These are phyloP conservation scores for Strigomonas culicis DNA, from an alignment of 208 protist genomes.

Conservation along the genomic window DNA sequence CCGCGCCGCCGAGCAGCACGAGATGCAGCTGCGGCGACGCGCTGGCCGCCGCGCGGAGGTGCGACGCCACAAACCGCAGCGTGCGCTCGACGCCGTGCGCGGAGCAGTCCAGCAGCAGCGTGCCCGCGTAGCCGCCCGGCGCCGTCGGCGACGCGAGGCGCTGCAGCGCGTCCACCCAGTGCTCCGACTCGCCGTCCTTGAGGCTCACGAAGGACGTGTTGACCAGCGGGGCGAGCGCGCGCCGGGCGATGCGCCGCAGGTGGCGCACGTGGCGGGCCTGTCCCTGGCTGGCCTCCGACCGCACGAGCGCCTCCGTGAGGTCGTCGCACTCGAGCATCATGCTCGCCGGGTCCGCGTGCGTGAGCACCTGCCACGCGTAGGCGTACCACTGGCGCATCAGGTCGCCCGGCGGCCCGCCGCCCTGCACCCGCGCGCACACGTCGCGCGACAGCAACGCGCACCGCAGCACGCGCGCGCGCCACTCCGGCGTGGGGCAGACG, in stretches of 20 bases:
- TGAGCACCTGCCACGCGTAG: slow-evolving; percentile 22
- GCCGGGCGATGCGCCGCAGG: slow-evolving; percentile 18
- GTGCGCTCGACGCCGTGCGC: slow-evolving; percentile 27
- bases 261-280: slow-evolving; percentile 8
- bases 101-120: slow-evolving; percentile 59
- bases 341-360: neutral
- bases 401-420: slow-evolving; percentile 1
- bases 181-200: slow-evolving; percentile 8
- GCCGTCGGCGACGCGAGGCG: slow-evolving; percentile 24
- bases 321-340: neutral
- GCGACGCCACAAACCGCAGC: slow-evolving; percentile 29
- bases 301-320: too few species aligned
- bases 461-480: slow-evolving; percentile 18
- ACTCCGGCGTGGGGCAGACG: slow-evolving; percentile 20
- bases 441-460: slow-evolving; percentile 19
- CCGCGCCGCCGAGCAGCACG: slow-evolving; percentile 51
- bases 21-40: slow-evolving; percentile 24
- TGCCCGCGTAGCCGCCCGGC: slow-evolving; percentile 19
- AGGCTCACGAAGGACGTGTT: slow-evolving; percentile 29
- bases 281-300: too few species aligned
- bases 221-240: slow-evolving; percentile 17
- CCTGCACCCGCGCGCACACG: slow-evolving; percentile 11
- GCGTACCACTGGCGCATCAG: slow-evolving; percentile 19
- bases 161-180: slow-evolving; percentile 11
- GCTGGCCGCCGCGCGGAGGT: slow-evolving; percentile 13